Evolutionary conservation across 2,329 filamentous ascomycete genomes (phyloP).

Genomic region (Xylariaceae sp.): DNA sequence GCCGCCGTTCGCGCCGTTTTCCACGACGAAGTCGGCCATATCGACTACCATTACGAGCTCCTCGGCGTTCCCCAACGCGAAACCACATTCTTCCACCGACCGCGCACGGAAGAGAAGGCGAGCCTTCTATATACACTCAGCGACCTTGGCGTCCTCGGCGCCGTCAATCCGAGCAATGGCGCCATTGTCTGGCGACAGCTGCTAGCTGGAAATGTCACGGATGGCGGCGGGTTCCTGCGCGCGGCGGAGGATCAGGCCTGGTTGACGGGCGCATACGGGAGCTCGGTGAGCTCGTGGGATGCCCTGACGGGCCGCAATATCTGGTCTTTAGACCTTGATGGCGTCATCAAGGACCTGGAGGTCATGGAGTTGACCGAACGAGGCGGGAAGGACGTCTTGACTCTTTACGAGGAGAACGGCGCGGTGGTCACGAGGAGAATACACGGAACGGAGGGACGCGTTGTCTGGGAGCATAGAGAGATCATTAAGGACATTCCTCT

Average conservation of each 20-base stretch:
- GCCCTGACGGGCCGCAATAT: slow-evolving; percentile 71
- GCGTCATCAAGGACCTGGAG: slow-evolving; percentile 63
- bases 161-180: slow-evolving; percentile 83
- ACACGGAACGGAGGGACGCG: slow-evolving; percentile 63
- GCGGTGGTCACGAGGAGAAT: slow-evolving; percentile 62
- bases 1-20: slow-evolving; percentile 63
- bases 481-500: slow-evolving; percentile 64
- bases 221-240: slow-evolving; percentile 51
- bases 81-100: slow-evolving; percentile 92
- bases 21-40: slow-evolving; percentile 80
- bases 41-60: slow-evolving; percentile 90
- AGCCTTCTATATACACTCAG: slow-evolving; percentile 88
- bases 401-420: slow-evolving; percentile 56
- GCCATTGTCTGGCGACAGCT: slow-evolving; percentile 80
- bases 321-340: slow-evolving; percentile 63
- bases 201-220: slow-evolving; percentile 48
- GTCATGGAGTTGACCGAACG: slow-evolving; percentile 61
- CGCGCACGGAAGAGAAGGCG: slow-evolving; percentile 73
- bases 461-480: slow-evolving; percentile 75
- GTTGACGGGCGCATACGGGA: slow-evolving; percentile 66
- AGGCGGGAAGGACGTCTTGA: slow-evolving; percentile 61
- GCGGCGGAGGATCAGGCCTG: slow-evolving; percentile 75
- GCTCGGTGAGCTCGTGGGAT: slow-evolving; percentile 73
- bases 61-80: slow-evolving; percentile 75
- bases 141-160: slow-evolving; percentile 75